A percentile compares a stretch with the other conserved stretches of the same genome.
Conservation (phyloP, 2,329 filamentous ascomycete species). For the Fusarium oligoseptatum region DNA sequence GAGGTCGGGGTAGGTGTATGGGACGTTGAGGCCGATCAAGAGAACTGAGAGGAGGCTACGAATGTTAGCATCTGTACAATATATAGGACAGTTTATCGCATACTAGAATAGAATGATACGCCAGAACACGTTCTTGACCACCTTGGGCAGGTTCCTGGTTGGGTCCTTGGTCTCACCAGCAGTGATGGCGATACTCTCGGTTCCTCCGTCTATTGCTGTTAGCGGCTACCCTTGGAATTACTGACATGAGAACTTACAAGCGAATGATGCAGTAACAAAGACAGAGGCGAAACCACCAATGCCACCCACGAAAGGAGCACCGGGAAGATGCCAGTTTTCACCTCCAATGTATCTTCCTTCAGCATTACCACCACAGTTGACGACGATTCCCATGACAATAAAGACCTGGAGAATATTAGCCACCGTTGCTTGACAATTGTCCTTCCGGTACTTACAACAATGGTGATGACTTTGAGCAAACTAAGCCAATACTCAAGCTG, state of each 20-base stretch:
- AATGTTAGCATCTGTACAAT: conserved; percentile 18
- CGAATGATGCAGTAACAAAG: conserved; percentile 68
- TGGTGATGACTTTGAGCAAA: conserved; percentile 66
- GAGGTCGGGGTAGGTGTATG: conserved; percentile 61
- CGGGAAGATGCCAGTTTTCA: conserved; percentile 69
- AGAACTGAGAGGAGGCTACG: conserved; percentile 55
- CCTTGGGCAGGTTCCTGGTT: conserved; percentile 69
- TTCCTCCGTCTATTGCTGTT: conserved; percentile 58
- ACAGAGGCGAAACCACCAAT: conserved; percentile 74
- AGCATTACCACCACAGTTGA: conserved; percentile 66
- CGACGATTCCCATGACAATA: conserved; percentile 71
- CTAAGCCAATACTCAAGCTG: conserved; percentile 70
- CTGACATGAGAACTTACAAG: conserved; percentile 57
- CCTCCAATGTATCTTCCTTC: conserved; percentile 69
- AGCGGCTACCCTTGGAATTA: not conserved
- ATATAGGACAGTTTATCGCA: too few relatives aligned
- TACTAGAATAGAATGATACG: conserved; percentile 68
- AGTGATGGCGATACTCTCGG: conserved; percentile 75
- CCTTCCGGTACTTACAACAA: conserved; percentile 52
- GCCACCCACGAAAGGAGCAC: conserved; percentile 74
- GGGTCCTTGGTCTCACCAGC: conserved; percentile 76
- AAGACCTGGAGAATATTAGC: conserved; percentile 59
- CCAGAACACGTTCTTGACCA: conserved; percentile 76
- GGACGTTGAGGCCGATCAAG: conserved; percentile 68
- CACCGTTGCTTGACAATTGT: rapidly evolving